Percentiles rank a stretch among this genome's conserved stretches.
Evolutionary conservation across 352 stramenopile species (phyloP).

Genomic region (Pythium pyrilobum): DNA sequence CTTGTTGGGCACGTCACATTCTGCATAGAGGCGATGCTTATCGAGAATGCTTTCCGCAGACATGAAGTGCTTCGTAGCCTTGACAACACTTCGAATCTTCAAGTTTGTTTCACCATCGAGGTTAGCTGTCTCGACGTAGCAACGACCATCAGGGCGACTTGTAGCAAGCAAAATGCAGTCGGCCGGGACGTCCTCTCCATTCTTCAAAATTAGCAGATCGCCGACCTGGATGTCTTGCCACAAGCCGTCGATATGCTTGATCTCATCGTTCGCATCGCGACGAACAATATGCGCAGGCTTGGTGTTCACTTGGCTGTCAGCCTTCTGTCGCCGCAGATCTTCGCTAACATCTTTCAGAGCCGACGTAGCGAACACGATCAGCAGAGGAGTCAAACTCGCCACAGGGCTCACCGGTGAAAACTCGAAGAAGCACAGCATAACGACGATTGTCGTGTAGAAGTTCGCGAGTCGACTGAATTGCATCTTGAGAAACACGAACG

Average conservation of each 20-base stretch:
- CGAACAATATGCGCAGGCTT: conserved; percentile 74
- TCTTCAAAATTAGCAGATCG: conserved; percentile 75
- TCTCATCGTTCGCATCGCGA: conserved; percentile 37
- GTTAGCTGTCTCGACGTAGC: conserved; percentile 85
- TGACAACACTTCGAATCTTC: conserved; percentile 80
- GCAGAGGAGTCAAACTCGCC: conserved; percentile 74
- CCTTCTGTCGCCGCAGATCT: conserved; percentile 73
- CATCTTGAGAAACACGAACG: conserved; percentile 88
- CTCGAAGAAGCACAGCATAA: conserved; percentile 85
- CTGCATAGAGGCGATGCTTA: conserved; percentile 53
- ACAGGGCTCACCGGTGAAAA: conserved; percentile 83
- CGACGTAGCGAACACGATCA: conserved; percentile 88
- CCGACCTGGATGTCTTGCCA: conserved; percentile 86
- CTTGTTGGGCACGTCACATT: conserved; percentile 80
- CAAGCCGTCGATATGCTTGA: conserved; percentile 64
- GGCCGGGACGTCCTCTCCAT: conserved; percentile 75
- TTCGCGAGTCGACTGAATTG: conserved; percentile 88
- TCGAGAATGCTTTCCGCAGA: conserved; percentile 71
- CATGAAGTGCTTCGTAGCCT: conserved; percentile 71
- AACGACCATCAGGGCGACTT: conserved; percentile 64
- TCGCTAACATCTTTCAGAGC: conserved; percentile 84
- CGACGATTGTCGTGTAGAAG: conserved; percentile 86
- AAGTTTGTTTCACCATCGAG: conserved; percentile 87
- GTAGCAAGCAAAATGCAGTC: conserved; percentile 81
- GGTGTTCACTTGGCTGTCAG: conserved; percentile 72